phyloP scores from a whole-genome alignment of 176 grass and related monocot species.

The Rhynchospora tenuis region DNA sequence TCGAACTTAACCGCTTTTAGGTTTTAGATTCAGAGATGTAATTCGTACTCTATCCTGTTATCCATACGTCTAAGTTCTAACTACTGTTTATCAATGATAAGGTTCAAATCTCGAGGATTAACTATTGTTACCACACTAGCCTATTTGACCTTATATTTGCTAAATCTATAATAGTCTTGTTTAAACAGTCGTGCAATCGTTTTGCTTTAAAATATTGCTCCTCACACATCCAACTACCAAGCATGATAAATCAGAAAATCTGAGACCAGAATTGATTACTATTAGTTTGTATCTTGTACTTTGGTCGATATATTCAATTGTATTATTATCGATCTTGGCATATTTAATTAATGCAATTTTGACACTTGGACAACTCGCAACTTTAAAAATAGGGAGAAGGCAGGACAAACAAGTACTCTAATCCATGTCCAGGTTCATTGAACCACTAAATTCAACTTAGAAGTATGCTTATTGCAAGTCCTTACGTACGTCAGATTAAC shows the following conservation, averaged over 20 bases:
- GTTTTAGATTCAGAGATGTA: background rate
- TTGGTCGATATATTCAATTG: background rate
- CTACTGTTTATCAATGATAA: background rate
- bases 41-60: background rate
- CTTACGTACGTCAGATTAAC: background rate
- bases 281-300: background rate
- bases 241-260: background rate
- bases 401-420: background rate
- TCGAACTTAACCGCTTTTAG: background rate
- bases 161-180: background rate
- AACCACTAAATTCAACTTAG: background rate
- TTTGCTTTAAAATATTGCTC: background rate
- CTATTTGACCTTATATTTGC: background rate
- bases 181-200: conserved; percentile 8
- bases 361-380: background rate
- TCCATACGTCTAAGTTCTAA: background rate
- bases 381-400: background rate
- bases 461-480: background rate
- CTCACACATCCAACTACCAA: background rate
- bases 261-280: background rate
- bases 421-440: conserved; percentile 6
- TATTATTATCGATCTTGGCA: background rate
- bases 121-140: background rate
- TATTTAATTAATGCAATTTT: background rate
- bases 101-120: background rate